These are phyloP conservation scores for Endothia cerciana DNA, from an alignment of 2,329 filamentous ascomycete genomes.

Conservation along the genomic window DNA sequence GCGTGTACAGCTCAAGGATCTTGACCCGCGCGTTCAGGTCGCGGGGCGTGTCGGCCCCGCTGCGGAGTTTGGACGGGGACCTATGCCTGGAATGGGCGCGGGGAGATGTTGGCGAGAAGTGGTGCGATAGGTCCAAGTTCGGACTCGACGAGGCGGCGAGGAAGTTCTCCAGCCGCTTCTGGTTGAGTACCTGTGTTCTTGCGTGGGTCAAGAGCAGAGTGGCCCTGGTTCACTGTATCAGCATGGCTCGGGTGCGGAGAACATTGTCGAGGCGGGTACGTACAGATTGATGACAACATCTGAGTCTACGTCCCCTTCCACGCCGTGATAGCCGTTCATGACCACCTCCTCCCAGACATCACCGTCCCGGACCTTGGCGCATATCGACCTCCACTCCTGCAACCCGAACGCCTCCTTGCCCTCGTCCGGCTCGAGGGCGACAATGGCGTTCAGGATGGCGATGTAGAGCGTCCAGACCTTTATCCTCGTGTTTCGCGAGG, in stretches of 20 bases:
- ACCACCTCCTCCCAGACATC: conserved; percentile 95
- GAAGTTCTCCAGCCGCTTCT: conserved; percentile 85
- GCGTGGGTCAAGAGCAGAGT: conserved; percentile 92
- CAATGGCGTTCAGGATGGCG: conserved; percentile 86
- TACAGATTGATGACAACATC: conserved; percentile 92
- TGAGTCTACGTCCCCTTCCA: conserved; percentile 88
- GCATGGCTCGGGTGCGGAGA: conserved; percentile 25
- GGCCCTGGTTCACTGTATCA: conserved; percentile 59
- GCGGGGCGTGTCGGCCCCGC: conserved; percentile 79
- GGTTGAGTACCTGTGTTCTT: conserved; percentile 79
- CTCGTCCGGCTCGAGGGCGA: conserved; percentile 87
- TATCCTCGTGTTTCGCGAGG: conserved; percentile 80
- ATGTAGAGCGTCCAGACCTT: conserved; percentile 98
- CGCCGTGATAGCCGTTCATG: conserved; percentile 81
- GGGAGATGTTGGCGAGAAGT: conserved; percentile 54
- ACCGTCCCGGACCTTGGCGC: conserved; percentile 83
- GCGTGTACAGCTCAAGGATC: conserved; percentile 91
- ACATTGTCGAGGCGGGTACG: conserved; percentile 38
- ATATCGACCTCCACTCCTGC: conserved; percentile 81
- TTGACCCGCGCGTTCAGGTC: conserved; percentile 85
- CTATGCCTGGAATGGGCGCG: conserved; percentile 44
- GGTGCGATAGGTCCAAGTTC: conserved; percentile 71
- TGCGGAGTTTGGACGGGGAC: conserved; percentile 53
- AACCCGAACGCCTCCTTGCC: conserved; percentile 87
- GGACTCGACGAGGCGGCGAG: conserved; percentile 77